phyloP scores from a whole-genome alignment of 768 basidiomycete species.

The Suillus sp. region DNA sequence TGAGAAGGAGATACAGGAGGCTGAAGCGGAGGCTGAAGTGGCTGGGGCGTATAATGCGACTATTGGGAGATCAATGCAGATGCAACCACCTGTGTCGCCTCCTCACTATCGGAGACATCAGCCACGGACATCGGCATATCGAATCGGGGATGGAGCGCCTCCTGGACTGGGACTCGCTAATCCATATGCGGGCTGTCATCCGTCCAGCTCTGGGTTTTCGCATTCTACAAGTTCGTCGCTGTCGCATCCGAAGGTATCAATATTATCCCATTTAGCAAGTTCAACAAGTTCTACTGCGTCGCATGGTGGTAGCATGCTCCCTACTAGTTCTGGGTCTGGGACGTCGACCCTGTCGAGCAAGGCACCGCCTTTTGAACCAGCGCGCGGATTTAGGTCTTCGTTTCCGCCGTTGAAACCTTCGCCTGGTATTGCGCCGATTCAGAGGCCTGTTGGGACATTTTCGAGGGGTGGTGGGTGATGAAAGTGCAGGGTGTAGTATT shows the following conservation, averaged over 20 bases:
- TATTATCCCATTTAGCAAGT: slow-evolving; percentile 26
- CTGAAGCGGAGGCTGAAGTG: slow-evolving; percentile 19
- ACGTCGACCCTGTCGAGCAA: slow-evolving; percentile 51
- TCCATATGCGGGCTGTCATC: slow-evolving; percentile 12
- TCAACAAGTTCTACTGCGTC: slow-evolving; percentile 1
- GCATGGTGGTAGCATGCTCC: slow-evolving; percentile 6
- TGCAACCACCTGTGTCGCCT: slow-evolving; percentile 25
- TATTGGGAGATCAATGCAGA: slow-evolving; percentile 26
- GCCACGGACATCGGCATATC: slow-evolving; percentile 27
- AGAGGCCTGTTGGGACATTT: slow-evolving; percentile 1
- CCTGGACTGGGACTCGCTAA: slow-evolving; percentile 21
- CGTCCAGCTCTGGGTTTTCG: slow-evolving; percentile 7
- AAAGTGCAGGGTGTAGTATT: not conserved
- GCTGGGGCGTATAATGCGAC: slow-evolving; percentile 26
- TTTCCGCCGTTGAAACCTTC: slow-evolving; percentile 25
- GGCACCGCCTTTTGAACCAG: slow-evolving; percentile 58
- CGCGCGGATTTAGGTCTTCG: slow-evolving; percentile 28
- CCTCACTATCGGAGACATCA: slow-evolving; percentile 31
- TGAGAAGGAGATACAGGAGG: slow-evolving; percentile 52
- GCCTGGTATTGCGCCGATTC: slow-evolving; percentile 5
- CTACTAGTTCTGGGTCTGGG: slow-evolving; percentile 23
- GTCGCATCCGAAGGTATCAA: slow-evolving; percentile 20
- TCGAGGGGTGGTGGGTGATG: not conserved
- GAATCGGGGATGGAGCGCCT: slow-evolving; percentile 20
- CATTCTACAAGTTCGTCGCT: slow-evolving; percentile 15